Evolutionary conservation across 768 basidiomycete genomes (phyloP).

Genomic region (Sporobolomyces phaffii): DNA sequence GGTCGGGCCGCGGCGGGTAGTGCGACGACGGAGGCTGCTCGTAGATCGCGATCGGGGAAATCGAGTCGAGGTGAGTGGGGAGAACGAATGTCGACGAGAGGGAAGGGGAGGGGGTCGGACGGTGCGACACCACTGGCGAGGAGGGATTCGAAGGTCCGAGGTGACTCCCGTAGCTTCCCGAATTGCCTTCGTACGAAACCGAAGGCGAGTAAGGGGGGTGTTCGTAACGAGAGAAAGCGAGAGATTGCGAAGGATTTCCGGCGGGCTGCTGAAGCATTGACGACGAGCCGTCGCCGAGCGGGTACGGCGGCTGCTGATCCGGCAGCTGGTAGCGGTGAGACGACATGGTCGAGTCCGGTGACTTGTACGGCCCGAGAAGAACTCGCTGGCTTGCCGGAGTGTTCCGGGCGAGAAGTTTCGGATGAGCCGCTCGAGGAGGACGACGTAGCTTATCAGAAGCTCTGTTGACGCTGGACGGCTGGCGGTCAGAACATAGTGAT

Average conservation of each 20-base stretch:
- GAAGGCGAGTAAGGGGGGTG: background rate
- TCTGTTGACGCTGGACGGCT: no score
- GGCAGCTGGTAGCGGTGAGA: background rate
- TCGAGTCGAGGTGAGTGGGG: background rate
- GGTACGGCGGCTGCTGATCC: background rate
- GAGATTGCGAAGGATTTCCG: background rate
- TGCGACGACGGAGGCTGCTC: background rate
- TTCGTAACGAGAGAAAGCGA: background rate
- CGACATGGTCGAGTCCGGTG: background rate
- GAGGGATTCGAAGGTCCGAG: background rate
- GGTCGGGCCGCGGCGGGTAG: background rate
- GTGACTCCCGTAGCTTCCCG: background rate
- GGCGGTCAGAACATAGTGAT: no score
- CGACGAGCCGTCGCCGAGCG: background rate
- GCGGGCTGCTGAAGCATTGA: background rate
- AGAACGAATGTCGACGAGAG: background rate
- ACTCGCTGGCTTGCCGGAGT: no score
- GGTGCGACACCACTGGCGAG: background rate
- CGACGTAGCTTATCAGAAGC: no score
- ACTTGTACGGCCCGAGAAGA: background rate
- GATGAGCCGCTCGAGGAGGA: no score
- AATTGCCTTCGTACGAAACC: background rate
- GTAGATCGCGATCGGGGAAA: constrained; percentile 14
- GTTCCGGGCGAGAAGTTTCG: no score
- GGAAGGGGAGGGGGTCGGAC: background rate